Percentiles rank a stretch among this genome's conserved stretches.
phyloP scores from a whole-genome alignment of 2,329 filamentous ascomycete genomes.

The Basipetospora chlamydospora region DNA sequence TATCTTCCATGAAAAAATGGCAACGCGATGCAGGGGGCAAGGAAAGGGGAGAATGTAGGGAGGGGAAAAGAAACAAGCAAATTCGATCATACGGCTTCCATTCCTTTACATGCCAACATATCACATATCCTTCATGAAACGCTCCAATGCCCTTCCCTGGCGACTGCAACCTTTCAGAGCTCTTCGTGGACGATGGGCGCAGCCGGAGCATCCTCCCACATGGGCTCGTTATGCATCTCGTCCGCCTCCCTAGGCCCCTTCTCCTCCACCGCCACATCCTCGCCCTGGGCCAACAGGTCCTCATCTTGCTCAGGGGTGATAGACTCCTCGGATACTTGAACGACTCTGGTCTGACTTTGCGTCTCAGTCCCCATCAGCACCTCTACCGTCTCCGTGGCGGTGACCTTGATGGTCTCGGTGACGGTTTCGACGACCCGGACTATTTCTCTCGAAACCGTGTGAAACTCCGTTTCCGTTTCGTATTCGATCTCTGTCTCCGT shows the following conservation, averaged over 20 bases:
- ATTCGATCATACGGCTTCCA: background rate
- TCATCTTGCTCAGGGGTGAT: background rate
- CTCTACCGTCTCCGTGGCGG: constrained; percentile 13
- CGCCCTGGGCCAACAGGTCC: background rate
- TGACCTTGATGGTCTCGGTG: constrained; percentile 13
- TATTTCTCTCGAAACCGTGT: constrained; percentile 13
- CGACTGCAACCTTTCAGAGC: constrained; percentile 1
- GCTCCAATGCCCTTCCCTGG: background rate
- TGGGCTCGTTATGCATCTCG: no score
- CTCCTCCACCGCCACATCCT: background rate
- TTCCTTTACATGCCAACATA: background rate
- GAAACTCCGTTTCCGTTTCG: constrained; percentile 15
- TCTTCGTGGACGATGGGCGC: background rate
- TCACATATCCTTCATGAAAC: background rate
- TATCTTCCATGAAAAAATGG: no score
- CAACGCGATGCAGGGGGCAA: no score
- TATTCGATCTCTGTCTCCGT: constrained; percentile 6
- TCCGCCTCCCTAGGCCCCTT: no score
- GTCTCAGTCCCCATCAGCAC: no score
- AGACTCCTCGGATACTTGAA: background rate
- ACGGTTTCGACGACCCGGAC: constrained; percentile 21
- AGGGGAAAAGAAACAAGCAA: background rate
- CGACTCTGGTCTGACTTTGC: no score
- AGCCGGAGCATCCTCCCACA: background rate
- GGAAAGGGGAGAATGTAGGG: no score